Evolutionary conservation across 495 filamentous ascomycete species (phyloP), one percentile per base, ranked within the genome.

Genomic region (Talaromyces adpressus): DNA sequence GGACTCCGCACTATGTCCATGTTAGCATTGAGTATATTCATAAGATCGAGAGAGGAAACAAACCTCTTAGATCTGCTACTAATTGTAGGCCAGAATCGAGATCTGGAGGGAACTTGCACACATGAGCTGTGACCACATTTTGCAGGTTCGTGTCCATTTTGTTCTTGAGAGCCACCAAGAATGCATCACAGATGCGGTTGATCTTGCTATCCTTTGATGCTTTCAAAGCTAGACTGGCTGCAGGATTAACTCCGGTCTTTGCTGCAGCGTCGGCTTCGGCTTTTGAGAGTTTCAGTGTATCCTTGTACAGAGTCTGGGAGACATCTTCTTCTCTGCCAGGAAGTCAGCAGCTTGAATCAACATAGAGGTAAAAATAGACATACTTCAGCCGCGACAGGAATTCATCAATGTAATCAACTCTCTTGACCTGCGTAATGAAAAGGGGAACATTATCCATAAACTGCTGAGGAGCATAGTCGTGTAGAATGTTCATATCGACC

Each of bases 401-500:
- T 47, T 97, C 78, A 70, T 98, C 95, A 67, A 97, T 89, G 64
- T 91, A 87, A 18, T 95, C 89, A 39, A 89, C 78, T 69, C 89
- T 92, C 72, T 89, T 89, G 49, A 97, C 82, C 71, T 98, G 94
- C 23, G 93, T 86, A 52, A 98, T 79, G 73, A 98, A 95, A 2
- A 92, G 66, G 6, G 75, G 77, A 32, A 97, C 81, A 65, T 85
- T 88, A 12, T 82, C 78, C 75, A 97, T 80, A 69, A 98, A 96
- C 64, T 94, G 89, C 51, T 85, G 77, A 0, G 92, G 91, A 6
- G 84, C 84, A 77, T 98, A 88, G 71, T 98, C 94, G 71, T 96
- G 93, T n/a, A 98, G 78, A 61, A 98, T 93, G 70, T 98, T 98
- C 88, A 97, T 91, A 70, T 98, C 94, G 3, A 98, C 94, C 65